Evolutionary conservation across 2,329 filamentous ascomycete genomes (phyloP).

Genomic region (Penicillium oxalicum): DNA sequence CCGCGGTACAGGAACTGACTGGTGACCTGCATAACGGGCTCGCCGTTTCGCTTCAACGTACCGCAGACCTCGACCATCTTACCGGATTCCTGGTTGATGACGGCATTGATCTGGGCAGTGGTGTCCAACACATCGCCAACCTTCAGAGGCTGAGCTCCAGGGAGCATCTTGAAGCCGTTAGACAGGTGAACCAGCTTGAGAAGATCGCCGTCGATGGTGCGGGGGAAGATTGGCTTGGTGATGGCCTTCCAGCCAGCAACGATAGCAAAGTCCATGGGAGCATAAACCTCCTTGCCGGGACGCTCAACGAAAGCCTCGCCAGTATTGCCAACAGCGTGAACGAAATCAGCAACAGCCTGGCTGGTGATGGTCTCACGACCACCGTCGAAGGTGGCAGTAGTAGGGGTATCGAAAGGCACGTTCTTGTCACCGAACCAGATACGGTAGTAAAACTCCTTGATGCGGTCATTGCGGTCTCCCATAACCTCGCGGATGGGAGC

Average conservation of each 20-base stretch:
- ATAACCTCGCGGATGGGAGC: slow-evolving; percentile 97
- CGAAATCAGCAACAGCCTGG: slow-evolving; percentile 94
- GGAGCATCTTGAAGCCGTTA: slow-evolving; percentile 97
- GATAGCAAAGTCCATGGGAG: slow-evolving; percentile 98
- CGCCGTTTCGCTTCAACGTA: slow-evolving; percentile 77
- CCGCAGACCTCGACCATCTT: slow-evolving; percentile 99
- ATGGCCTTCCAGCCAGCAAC: slow-evolving; percentile 99
- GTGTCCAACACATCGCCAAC: slow-evolving; percentile 91
- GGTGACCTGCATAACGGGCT: slow-evolving; percentile 95
- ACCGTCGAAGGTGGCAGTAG: slow-evolving; percentile 84
- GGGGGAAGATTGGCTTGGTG: slow-evolving; percentile 97
- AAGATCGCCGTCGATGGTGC: slow-evolving; percentile 90
- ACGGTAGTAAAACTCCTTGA: slow-evolving; percentile 99
- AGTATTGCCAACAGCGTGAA: slow-evolving; percentile 97
- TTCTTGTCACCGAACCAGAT: slow-evolving; percentile 91
- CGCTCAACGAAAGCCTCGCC: slow-evolving; percentile 96
- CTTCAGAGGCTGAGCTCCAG: slow-evolving; percentile 88
- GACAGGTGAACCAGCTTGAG: slow-evolving; percentile 95
- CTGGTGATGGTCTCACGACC: slow-evolving; percentile 80
- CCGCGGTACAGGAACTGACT: slow-evolving; percentile 98
- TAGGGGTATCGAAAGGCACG: slow-evolving; percentile 74
- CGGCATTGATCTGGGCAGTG: slow-evolving; percentile 91
- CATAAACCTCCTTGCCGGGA: slow-evolving; percentile 86
- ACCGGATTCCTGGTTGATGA: slow-evolving; percentile 95
- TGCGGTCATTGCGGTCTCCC: slow-evolving; percentile 90